Conservation (phyloP, 108 stramenopile species). For the Cyclostephanos tholiformis region DNA sequence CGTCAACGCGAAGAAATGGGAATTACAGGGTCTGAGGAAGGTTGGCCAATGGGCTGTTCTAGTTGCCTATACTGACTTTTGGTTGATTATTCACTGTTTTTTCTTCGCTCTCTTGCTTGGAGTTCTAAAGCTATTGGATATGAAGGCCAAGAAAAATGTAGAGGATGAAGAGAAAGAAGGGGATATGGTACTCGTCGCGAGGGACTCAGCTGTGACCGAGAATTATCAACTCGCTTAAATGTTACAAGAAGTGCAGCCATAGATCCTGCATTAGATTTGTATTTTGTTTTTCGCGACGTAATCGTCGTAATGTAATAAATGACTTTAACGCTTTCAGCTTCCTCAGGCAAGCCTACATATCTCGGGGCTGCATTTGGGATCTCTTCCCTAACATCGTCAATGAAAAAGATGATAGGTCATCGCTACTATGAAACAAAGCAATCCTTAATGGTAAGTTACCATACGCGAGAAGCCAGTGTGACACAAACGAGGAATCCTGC, state of each 20-base stretch:
- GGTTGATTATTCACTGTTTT: conserved; percentile 46
- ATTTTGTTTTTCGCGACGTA: not conserved
- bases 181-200: not conserved
- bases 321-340: too few relatives aligned
- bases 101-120: conserved; percentile 28
- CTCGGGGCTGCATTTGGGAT: too few relatives aligned
- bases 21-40: conserved; percentile 11
- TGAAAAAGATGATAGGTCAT: too few relatives aligned
- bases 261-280: not conserved
- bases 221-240: conserved; percentile 1
- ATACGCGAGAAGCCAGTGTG: conserved; percentile 16
- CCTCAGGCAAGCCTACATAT: too few relatives aligned
- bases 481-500: conserved; percentile 16
- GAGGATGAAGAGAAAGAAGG: not conserved
- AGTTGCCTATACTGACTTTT: conserved; percentile 62
- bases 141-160: conserved; percentile 7
- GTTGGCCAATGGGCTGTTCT: conserved; percentile 63
- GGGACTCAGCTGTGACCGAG: not conserved
- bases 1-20: conserved; percentile 46
- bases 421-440: too few relatives aligned
- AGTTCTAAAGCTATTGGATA: conserved; percentile 6
- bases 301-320: too few relatives aligned
- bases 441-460: not conserved
- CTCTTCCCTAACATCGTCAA: too few relatives aligned
- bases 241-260: not conserved